A percentile compares a stretch with the other conserved stretches of the same genome.
phyloP scores from a whole-genome alignment of 345 rosid genomes.

The Brassica nigra region DNA sequence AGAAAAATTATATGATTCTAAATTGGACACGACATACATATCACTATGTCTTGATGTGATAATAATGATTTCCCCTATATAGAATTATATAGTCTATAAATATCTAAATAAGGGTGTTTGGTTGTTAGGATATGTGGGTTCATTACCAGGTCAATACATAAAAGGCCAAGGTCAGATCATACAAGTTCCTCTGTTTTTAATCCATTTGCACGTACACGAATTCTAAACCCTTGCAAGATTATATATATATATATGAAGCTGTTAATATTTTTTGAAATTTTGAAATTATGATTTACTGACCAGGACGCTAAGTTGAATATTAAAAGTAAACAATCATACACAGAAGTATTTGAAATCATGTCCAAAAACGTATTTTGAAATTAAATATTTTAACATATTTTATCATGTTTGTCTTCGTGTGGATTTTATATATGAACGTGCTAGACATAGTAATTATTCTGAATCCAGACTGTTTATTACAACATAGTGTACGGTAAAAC shows the following conservation, averaged over 20 bases:
- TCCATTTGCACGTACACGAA: constrained; percentile 26
- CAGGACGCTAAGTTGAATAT: background rate
- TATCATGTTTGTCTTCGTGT: background rate
- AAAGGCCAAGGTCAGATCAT: constrained; percentile 39
- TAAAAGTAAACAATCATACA: background rate
- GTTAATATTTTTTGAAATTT: background rate
- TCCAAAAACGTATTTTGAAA: background rate
- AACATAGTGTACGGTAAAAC: background rate
- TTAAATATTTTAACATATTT: background rate
- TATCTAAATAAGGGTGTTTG: constrained; percentile 33
- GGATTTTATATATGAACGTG: background rate
- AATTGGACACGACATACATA: constrained; percentile 45
- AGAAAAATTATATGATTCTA: constrained; percentile 42
- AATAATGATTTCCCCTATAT: constrained; percentile 19
- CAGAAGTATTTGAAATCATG: background rate
- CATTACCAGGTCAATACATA: constrained; percentile 37
- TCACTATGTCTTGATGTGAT: constrained; percentile 40
- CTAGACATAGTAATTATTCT: constrained; percentile 1
- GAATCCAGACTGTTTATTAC: background rate
- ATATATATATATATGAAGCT: background rate
- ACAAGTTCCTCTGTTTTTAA: constrained; percentile 19
- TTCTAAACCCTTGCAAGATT: background rate
- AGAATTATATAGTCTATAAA: constrained; percentile 13
- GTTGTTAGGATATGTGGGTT: constrained; percentile 37
- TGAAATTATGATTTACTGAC: background rate